Base-by-base conservation (phyloP, 805 yeast genomes). In the Komagataella kurtzmanii region DNA sequence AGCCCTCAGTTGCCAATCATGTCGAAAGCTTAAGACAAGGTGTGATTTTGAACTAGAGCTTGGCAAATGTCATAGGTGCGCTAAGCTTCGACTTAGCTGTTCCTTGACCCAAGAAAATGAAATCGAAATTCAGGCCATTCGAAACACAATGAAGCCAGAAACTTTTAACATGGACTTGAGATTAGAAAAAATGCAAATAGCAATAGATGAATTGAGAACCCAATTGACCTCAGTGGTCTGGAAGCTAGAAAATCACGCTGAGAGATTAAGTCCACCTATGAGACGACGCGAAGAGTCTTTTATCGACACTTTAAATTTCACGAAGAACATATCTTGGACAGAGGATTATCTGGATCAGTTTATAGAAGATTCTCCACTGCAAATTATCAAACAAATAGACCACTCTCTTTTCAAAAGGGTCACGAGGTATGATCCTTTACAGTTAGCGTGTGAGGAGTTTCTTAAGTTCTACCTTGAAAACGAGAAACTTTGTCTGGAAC, bases 11-110 rank as follows among this genome's bases (percentile, higher is more conserved):
- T 80, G 85, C 60, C 67, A 66, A 12, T 66, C 70, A 14, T 80
- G 85, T 55, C 66, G 83, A 12, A 75, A 71, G 58, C 67, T 77
- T 53, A 80, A 80, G 59, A 79, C 84, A 1, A 68, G 82, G 53
- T 80, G 85, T 60, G 81, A 75, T 53, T 72, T 69, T 55, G 76
- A 74, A 46, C 68, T 71, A 0, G 57, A 64, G 2, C 58, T 61
- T 10, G 70, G 69, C 3, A 71, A 71, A 55, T 80, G 85, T 56
- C 76, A 75, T 52, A 65, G 83, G 24, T 80, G 85, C 55, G 65
- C 63, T 46, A 69, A 77, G 24, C 57, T 79, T 45, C 61, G 72
- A 46, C 57, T 77, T 7, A 69, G 66, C 0, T 80, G 85, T 54
- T 75, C 81, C 0, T 57, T 79, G 76, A 2, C 55, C 54, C 44